These are phyloP conservation scores for Xerocomus minutiporus DNA, from an alignment of 1,284 basidiomycete species.

Conservation along the genomic window DNA sequence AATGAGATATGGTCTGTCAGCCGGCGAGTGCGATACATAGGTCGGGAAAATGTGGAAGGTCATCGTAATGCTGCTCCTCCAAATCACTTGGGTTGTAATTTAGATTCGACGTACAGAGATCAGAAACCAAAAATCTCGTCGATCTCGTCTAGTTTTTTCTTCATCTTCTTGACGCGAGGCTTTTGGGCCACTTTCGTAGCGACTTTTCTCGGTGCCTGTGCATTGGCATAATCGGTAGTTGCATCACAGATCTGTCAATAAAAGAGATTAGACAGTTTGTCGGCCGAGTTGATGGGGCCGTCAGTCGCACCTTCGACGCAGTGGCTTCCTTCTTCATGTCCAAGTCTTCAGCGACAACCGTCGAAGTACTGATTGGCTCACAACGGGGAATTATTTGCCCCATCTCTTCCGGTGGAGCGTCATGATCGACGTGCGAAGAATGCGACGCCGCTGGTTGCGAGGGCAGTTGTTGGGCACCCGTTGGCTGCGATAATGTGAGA, in stretches of 20 bases:
- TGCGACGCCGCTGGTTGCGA: background rate
- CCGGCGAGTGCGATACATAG: no score
- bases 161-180: slow-evolving; percentile 22
- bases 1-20: no score
- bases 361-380: background rate
- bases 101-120: background rate
- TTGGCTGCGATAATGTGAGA: slow-evolving; percentile 19
- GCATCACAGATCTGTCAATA: slow-evolving; percentile 6
- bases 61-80: background rate
- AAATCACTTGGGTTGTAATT: background rate
- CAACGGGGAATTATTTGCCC: slow-evolving; percentile 10
- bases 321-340: background rate
- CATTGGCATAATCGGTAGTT: slow-evolving; percentile 2
- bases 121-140: slow-evolving; percentile 33
- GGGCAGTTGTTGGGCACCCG: background rate
- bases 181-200: slow-evolving; percentile 5
- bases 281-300: background rate
- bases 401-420: slow-evolving; percentile 13
- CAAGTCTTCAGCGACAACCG: background rate
- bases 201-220: background rate
- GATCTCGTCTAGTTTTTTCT: slow-evolving; percentile 29
- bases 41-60: no score
- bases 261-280: background rate
- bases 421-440: background rate
- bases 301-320: background rate